Conservation (phyloP, 805 yeast genomes). For the Wilhelminamyces savonicus region DNA sequence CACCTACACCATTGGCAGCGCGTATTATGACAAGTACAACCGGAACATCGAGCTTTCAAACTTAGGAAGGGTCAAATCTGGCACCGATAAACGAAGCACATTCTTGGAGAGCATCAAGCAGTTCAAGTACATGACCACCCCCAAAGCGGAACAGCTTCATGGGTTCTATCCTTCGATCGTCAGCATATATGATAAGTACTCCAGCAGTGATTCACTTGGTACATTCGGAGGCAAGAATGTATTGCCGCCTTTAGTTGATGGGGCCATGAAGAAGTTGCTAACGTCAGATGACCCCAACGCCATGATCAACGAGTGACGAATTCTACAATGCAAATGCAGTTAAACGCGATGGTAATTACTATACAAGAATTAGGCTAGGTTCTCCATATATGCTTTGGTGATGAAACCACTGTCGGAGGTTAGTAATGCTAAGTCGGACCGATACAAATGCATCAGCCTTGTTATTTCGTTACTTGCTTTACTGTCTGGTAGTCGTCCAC, state of each 20-base stretch:
- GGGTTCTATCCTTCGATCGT: slow-evolving; percentile 35
- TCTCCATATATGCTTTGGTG: too few relatives aligned
- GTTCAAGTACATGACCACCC: slow-evolving; percentile 51
- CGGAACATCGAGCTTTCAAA: slow-evolving; percentile 51
- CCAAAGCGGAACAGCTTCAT: slow-evolving; percentile 41
- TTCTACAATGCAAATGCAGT: too few relatives aligned
- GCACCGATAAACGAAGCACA: slow-evolving; percentile 40
- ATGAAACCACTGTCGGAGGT: too few relatives aligned
- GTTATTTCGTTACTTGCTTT: slow-evolving; percentile 32
- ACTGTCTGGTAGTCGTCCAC: slow-evolving; percentile 48
- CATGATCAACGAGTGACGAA: slow-evolving; percentile 8
- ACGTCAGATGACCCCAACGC: slow-evolving; percentile 46
- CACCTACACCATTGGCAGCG: slow-evolving; percentile 43
- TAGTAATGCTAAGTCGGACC: too few relatives aligned
- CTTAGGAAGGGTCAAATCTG: slow-evolving; percentile 51
- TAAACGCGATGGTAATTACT: too few relatives aligned
- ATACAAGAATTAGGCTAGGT: too few relatives aligned
- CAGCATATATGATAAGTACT: slow-evolving; percentile 20
- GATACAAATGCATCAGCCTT: too few relatives aligned
- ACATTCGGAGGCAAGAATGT: slow-evolving; percentile 39
- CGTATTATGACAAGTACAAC: slow-evolving; percentile 48
- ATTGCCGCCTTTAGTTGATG: slow-evolving; percentile 46
- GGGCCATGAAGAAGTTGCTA: slow-evolving; percentile 42
- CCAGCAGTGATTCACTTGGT: slow-evolving; percentile 13
- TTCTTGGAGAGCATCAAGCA: slow-evolving; percentile 47